Conservation (phyloP, 176 grass and related monocot species). For the Oryza australiensis region DNA sequence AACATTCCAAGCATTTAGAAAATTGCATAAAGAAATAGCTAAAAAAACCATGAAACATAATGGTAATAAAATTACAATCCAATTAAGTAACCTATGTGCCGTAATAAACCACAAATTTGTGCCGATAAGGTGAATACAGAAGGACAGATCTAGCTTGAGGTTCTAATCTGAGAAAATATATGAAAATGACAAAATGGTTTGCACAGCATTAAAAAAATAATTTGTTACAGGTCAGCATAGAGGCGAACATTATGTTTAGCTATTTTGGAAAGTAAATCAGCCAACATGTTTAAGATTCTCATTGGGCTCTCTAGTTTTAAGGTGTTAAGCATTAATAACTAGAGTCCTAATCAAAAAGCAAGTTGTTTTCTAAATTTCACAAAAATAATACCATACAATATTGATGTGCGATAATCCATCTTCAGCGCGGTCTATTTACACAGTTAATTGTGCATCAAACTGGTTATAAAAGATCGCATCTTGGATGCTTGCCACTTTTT, state of each 20-base stretch:
- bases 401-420: constrained; percentile 7
- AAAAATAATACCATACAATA: neutral
- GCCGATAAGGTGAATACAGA: neutral
- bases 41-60: neutral
- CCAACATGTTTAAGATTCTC: neutral
- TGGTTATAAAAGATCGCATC: neutral
- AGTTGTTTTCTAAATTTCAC: neutral
- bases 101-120: neutral
- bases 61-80: neutral
- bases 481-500: neutral
- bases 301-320: neutral
- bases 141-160: neutral
- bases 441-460: neutral
- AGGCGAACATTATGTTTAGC: neutral
- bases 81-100: neutral
- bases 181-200: neutral
- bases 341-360: neutral
- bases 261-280: neutral
- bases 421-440: constrained; percentile 1
- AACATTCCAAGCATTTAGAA: neutral
- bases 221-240: neutral
- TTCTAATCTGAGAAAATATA: neutral
- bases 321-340: neutral
- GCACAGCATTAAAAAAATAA: neutral
- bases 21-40: neutral